A percentile compares a stretch with the other conserved stretches of the same genome.
Conservation (phyloP, 495 filamentous ascomycete genomes). For the Xylaria bambusicola region DNA sequence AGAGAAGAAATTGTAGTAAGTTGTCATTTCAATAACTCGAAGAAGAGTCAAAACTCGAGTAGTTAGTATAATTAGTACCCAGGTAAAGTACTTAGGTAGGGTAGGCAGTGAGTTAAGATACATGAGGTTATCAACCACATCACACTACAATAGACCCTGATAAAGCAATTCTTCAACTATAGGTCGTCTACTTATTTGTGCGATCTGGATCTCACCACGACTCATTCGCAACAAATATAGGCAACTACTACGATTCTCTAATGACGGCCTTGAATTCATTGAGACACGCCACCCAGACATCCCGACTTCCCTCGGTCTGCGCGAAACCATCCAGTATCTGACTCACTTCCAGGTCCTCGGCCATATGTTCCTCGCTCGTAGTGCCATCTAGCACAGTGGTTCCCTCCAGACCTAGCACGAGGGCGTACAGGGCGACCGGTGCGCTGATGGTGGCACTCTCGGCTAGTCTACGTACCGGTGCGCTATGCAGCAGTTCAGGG, state of each 20-base stretch:
- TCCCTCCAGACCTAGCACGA: constrained; percentile 61
- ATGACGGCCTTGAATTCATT: constrained; percentile 49
- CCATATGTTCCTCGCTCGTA: constrained; percentile 63
- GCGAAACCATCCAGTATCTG: constrained; percentile 51
- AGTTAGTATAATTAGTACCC: neutral
- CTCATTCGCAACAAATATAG: neutral
- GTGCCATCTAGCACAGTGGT: constrained; percentile 72
- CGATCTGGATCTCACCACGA: constrained; percentile 2
- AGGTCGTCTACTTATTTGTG: constrained; percentile 2
- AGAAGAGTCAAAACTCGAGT: neutral
- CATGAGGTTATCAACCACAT: neutral
- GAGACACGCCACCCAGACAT: constrained; percentile 49
- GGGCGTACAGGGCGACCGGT: constrained; percentile 64
- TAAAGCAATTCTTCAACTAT: neutral
- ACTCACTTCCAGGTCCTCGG: constrained; percentile 61
- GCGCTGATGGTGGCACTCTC: constrained; percentile 45
- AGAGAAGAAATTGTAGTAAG: neutral
- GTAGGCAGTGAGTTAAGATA: too few species aligned
- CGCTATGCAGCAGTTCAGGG: constrained; percentile 50
- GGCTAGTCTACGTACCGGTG: constrained; percentile 56
- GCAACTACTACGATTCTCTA: constrained; percentile 38
- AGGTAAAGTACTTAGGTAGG: neutral
- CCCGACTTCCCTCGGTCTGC: constrained; percentile 39
- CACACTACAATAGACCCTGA: neutral
- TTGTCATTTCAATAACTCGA: neutral